Percentiles rank a stretch among this genome's conserved stretches.
These are phyloP conservation scores for Pezizomycotina sp. DNA, from an alignment of 2,329 filamentous ascomycete genomes.

Conservation along the genomic window DNA sequence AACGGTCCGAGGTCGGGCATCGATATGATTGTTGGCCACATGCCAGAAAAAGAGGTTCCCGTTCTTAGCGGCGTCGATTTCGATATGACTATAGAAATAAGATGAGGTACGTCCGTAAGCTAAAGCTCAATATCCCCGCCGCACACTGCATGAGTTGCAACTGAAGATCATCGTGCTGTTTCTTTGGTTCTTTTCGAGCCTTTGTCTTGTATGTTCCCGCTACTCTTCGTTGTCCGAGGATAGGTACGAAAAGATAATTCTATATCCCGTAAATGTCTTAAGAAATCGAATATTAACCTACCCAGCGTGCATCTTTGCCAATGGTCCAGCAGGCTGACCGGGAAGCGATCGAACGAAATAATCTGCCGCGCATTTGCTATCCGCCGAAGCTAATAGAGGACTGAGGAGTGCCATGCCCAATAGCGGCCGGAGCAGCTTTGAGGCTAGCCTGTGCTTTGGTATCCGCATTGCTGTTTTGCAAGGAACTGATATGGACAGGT, in stretches of 20 bases:
- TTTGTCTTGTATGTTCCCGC: slow-evolving; percentile 7
- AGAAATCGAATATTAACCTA: slow-evolving; percentile 35
- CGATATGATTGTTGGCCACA: slow-evolving; percentile 88
- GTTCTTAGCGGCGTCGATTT: slow-evolving; percentile 67
- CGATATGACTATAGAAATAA: slow-evolving; percentile 60
- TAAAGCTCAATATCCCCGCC: too few relatives aligned
- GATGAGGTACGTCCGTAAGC: too few relatives aligned
- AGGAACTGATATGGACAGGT: neutral
- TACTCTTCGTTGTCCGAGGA: slow-evolving; percentile 6
- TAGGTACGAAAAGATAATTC: too few relatives aligned
- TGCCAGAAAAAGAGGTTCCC: slow-evolving; percentile 99
- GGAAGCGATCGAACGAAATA: slow-evolving; percentile 80
- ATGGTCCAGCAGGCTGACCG: slow-evolving; percentile 59
- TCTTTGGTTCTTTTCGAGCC: neutral
- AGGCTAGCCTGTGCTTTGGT: neutral
- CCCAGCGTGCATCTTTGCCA: slow-evolving; percentile 97
- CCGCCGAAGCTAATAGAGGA: slow-evolving; percentile 29
- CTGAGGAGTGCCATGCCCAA: slow-evolving; percentile 4
- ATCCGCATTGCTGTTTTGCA: neutral
- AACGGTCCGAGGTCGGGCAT: slow-evolving; percentile 74
- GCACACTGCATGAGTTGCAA: slow-evolving; percentile 15
- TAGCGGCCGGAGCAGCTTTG: neutral
- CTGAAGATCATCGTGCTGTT: slow-evolving; percentile 22
- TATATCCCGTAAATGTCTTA: too few relatives aligned
- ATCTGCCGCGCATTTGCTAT: slow-evolving; percentile 53